Evolutionary conservation across 495 filamentous ascomycete species (phyloP).

Genomic region (Hypomontagnella submonticulosa): DNA sequence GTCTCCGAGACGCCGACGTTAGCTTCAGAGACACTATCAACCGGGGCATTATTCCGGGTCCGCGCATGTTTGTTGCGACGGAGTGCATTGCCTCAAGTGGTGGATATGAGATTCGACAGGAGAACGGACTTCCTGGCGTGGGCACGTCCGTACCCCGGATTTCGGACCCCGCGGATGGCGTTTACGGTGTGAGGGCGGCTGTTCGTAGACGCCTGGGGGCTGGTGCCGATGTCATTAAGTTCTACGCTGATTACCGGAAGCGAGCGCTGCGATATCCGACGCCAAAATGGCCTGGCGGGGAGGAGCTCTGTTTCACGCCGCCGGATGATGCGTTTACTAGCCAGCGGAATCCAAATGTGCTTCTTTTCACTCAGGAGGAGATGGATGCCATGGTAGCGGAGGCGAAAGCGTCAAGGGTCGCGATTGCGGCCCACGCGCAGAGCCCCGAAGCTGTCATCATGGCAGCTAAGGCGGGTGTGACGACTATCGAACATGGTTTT

Average conservation of each 20-base stretch:
- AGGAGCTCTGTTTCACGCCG: slow-evolving; percentile 35
- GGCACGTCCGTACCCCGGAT: slow-evolving; percentile 51
- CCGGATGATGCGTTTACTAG: slow-evolving; percentile 41
- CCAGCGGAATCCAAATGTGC: slow-evolving; percentile 55
- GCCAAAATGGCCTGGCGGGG: slow-evolving; percentile 35
- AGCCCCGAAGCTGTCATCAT: slow-evolving; percentile 56
- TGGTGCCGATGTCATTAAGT: slow-evolving; percentile 64
- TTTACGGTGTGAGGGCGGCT: slow-evolving; percentile 55
- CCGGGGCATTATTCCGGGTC: slow-evolving; percentile 62
- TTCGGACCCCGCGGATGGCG: slow-evolving; percentile 58
- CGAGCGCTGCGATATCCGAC: slow-evolving; percentile 59
- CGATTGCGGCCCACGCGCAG: slow-evolving; percentile 60
- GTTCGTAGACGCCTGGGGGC: slow-evolving; percentile 60
- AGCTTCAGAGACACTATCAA: slow-evolving; percentile 59
- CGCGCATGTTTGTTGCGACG: slow-evolving; percentile 63
- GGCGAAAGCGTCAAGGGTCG: slow-evolving; percentile 51
- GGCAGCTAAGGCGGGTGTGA: slow-evolving; percentile 62
- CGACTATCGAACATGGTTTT: slow-evolving; percentile 62
- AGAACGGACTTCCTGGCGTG: slow-evolving; percentile 50
- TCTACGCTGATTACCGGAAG: slow-evolving; percentile 64
- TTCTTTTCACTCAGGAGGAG: slow-evolving; percentile 60
- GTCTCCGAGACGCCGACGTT: slow-evolving; percentile 57
- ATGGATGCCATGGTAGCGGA: slow-evolving; percentile 63
- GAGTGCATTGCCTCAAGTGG: slow-evolving; percentile 60
- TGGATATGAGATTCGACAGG: slow-evolving; percentile 60